Conservation (phyloP, 768 basidiomycete genomes). For the Phaffia australis region DNA sequence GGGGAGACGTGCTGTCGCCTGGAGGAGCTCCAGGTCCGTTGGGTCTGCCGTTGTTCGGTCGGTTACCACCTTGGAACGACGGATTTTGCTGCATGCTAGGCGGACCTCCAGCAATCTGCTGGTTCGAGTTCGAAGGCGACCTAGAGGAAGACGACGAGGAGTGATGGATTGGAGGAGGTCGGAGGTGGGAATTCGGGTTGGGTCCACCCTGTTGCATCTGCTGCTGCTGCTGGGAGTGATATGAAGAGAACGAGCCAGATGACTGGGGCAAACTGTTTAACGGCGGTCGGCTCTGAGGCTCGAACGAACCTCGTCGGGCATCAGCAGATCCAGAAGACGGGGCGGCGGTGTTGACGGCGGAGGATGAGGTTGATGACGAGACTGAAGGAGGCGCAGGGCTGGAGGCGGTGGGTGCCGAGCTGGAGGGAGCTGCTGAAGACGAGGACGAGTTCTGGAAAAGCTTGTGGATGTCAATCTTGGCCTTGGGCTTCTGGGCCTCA, state of each 20-base stretch:
- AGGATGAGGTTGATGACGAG: constrained; percentile 23
- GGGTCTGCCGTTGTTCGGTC: constrained; percentile 24
- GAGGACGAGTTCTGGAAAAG: constrained; percentile 38
- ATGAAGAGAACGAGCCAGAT: not conserved
- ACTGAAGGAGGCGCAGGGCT: constrained; percentile 19
- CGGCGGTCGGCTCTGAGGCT: constrained; percentile 3
- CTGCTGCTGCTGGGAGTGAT: constrained; percentile 23
- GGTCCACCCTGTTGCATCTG: constrained; percentile 27
- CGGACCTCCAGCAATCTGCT: constrained; percentile 28
- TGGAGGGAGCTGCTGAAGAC: not conserved
- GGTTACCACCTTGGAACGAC: constrained; percentile 30
- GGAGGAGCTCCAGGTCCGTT: constrained; percentile 2
- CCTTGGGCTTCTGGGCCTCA: constrained; percentile 32
- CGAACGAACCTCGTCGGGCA: constrained; percentile 7
- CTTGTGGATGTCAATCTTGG: constrained; percentile 42
- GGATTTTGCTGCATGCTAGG: constrained; percentile 30
- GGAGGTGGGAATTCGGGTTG: constrained; percentile 25
- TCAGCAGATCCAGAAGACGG: constrained; percentile 2
- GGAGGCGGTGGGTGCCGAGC: constrained; percentile 6
- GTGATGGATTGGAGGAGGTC: too few species aligned
- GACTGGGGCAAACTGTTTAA: not conserved
- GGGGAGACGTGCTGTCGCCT: too few species aligned
- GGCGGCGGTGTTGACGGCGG: not conserved
- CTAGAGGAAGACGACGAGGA: not conserved
- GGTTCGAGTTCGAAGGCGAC: constrained; percentile 27